A percentile compares a stretch with the other conserved stretches of the same genome.
Evolutionary conservation across 2,329 filamentous ascomycete species (phyloP).

Genomic region (Aspergillus pseudoviridinutans): DNA sequence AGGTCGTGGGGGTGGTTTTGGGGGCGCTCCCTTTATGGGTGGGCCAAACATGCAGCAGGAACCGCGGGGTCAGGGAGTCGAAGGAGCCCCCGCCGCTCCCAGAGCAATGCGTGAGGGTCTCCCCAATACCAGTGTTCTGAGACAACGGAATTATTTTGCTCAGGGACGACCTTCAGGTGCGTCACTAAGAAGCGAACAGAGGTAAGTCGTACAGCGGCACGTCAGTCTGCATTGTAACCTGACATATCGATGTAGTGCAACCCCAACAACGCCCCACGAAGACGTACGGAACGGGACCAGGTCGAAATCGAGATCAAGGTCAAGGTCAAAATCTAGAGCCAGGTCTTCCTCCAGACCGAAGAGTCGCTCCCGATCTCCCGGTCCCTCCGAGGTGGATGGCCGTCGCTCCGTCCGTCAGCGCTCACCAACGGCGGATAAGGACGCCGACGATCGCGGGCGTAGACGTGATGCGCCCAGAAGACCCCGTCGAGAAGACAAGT

Average conservation of each 20-base stretch:
- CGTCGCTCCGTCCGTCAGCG: constrained; percentile 53
- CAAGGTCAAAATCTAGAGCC: constrained; percentile 24
- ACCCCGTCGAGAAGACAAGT: constrained; percentile 41
- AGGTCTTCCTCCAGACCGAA: constrained; percentile 27
- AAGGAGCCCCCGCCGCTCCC: constrained; percentile 80
- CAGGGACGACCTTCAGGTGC: constrained; percentile 26
- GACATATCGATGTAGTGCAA: constrained; percentile 14
- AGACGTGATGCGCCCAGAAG: constrained; percentile 20
- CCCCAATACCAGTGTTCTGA: constrained; percentile 73
- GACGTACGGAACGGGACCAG: constrained; percentile 22
- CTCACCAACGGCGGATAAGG: constrained; percentile 37
- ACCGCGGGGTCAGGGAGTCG: constrained; percentile 55
- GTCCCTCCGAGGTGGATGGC: constrained; percentile 40
- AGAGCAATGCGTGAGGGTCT: constrained; percentile 90
- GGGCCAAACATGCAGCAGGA: constrained; percentile 29
- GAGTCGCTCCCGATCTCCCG: constrained; percentile 35
- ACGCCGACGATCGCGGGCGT: constrained; percentile 34
- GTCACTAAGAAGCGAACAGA: constrained; percentile 19
- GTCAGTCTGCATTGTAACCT: constrained; percentile 2
- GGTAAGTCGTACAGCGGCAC: constrained; percentile 22
- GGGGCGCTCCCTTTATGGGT: constrained; percentile 26
- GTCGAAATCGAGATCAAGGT: constrained; percentile 27
- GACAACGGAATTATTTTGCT: constrained; percentile 51
- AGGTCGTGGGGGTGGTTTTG: constrained; percentile 36
- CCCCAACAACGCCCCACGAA: constrained; percentile 35